Evolutionary conservation across 805 yeast species (phyloP).

Genomic region (Spathaspora sp.): DNA sequence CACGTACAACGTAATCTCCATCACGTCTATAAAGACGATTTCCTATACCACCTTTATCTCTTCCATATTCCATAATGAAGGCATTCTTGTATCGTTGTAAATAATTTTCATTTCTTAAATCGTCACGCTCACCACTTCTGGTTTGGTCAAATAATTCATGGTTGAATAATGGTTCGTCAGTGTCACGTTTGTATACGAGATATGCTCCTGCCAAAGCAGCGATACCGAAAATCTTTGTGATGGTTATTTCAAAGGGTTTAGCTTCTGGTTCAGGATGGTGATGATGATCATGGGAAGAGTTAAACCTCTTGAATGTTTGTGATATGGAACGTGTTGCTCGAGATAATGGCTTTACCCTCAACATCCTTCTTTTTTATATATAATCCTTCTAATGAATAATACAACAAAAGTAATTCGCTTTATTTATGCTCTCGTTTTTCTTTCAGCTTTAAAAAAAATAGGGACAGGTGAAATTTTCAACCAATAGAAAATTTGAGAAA

Average conservation of each 20-base stretch:
- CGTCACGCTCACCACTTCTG: conserved; percentile 25
- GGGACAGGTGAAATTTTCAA: background rate
- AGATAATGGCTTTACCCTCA: conserved; percentile 7
- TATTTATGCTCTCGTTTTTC: background rate
- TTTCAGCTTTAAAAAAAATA: background rate
- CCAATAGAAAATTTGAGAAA: conserved; percentile 1
- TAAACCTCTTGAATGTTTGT: conserved; percentile 16
- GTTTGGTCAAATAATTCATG: conserved; percentile 35
- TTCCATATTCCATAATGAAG: conserved; percentile 38
- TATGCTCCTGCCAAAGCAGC: conserved; percentile 37
- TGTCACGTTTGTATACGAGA: conserved; percentile 28
- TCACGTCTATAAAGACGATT: conserved; percentile 37
- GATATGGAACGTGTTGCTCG: conserved; percentile 3
- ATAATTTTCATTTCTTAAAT: conserved; percentile 34
- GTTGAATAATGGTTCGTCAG: conserved; percentile 32
- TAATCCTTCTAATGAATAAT: background rate
- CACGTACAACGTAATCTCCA: conserved; percentile 16
- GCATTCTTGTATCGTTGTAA: conserved; percentile 37
- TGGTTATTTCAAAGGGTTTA: conserved; percentile 31
- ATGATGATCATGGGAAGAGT: conserved; percentile 10
- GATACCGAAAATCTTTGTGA: conserved; percentile 38
- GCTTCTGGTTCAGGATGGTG: conserved; percentile 15
- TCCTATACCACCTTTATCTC: conserved; percentile 45
- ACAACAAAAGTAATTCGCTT: background rate
- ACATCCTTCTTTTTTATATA: conserved; percentile 6